Evolutionary conservation across 495 filamentous ascomycete genomes (phyloP).

Genomic region (Cercophora newfieldiana): DNA sequence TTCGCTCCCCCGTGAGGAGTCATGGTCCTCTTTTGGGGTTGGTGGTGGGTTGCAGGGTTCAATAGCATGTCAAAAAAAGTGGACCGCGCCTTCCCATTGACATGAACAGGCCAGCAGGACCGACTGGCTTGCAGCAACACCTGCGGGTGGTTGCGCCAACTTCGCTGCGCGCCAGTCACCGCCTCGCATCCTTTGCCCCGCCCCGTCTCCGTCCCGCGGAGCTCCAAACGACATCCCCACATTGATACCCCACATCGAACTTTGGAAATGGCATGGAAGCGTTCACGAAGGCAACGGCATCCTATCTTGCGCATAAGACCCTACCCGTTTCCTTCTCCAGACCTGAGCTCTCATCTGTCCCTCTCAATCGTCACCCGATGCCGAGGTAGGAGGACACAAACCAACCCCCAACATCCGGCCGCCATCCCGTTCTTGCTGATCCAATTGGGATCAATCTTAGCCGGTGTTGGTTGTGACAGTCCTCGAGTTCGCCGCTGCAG

Average conservation of each 20-base stretch:
- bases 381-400: neutral
- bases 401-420: neutral
- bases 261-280: neutral
- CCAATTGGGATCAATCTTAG: too few species aligned
- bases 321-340: neutral
- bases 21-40: conserved; percentile 15
- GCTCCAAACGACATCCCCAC: neutral
- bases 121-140: neutral
- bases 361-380: neutral
- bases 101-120: conserved; percentile 24
- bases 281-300: neutral
- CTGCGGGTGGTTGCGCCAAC: neutral
- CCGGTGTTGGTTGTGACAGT: too few species aligned
- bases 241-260: neutral
- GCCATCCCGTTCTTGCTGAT: neutral
- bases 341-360: neutral
- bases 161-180: neutral
- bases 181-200: neutral
- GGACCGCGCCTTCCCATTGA: conserved; percentile 39
- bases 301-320: neutral
- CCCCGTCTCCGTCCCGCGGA: neutral
- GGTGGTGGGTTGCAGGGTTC: conserved; percentile 17
- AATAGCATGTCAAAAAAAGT: conserved; percentile 16
- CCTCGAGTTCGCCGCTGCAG: too few species aligned
- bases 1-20: conserved; percentile 22